phyloP scores from a whole-genome alignment of 2,329 filamentous ascomycete genomes.

The Fusarium sp. region DNA sequence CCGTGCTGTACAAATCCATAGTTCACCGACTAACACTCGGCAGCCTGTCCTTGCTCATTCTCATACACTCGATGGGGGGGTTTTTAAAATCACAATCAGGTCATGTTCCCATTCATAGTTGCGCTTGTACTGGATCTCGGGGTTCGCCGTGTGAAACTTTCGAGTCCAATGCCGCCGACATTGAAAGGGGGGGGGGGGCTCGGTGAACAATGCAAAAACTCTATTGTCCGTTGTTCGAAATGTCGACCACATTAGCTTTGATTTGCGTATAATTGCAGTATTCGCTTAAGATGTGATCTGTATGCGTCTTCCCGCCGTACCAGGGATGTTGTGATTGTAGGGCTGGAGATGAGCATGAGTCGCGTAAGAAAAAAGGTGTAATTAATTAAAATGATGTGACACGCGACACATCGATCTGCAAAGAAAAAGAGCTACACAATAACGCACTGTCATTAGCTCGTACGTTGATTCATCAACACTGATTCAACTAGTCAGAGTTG shows the following conservation, averaged over 20 bases:
- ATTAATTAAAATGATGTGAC: not conserved
- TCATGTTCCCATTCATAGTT: constrained; percentile 12
- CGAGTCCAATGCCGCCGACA: constrained; percentile 18
- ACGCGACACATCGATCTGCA: constrained; percentile 14
- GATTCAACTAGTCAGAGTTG: constrained; percentile 2
- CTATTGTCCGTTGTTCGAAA: constrained; percentile 23
- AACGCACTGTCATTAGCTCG: not conserved
- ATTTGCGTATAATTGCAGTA: not conserved
- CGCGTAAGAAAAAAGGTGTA: not conserved
- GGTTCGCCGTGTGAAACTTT: constrained; percentile 29
- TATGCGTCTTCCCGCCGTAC: not conserved
- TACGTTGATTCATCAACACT: not conserved
- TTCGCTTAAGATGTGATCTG: not conserved
- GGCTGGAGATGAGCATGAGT: constrained; percentile 25
- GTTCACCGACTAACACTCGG: constrained; percentile 12
- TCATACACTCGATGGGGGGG: constrained; percentile 1
- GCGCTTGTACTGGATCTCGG: constrained; percentile 15
- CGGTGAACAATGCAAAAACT: constrained; percentile 6
- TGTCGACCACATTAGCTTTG: constrained; percentile 23
- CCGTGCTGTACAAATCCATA: not conserved
- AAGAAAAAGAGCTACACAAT: not conserved
- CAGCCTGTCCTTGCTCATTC: constrained; percentile 19
- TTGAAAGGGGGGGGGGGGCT: constrained; percentile 22
- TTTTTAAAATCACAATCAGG: constrained; percentile 3
- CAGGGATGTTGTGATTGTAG: constrained; percentile 19